Evolutionary conservation across 2,329 filamentous ascomycete genomes (phyloP).

Genomic region (Pseudodiploospora longispora): DNA sequence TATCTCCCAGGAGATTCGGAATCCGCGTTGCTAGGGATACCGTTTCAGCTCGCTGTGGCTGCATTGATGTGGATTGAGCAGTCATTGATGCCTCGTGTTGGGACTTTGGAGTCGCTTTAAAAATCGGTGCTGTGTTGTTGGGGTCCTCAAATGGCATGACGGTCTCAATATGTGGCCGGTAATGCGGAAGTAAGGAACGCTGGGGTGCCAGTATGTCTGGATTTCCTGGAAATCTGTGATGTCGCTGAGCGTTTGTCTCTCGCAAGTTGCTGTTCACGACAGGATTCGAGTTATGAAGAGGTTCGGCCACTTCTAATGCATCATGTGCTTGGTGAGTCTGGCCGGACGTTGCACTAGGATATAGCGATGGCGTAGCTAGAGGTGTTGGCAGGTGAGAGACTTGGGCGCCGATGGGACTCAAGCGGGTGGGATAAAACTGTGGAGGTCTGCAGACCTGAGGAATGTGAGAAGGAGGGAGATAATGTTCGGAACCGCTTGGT

Average conservation of each 20-base stretch:
- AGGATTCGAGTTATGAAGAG: conserved; percentile 1
- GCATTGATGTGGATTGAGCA: neutral
- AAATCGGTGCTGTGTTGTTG: conserved; percentile 1
- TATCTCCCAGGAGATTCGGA: conserved; percentile 19
- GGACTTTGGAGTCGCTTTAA: neutral
- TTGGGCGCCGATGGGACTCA: neutral
- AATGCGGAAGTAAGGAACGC: neutral
- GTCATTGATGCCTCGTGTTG: conserved; percentile 1
- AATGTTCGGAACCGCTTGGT: conserved; percentile 9
- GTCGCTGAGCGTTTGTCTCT: too few species aligned
- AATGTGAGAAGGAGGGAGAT: conserved; percentile 8
- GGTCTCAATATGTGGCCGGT: neutral
- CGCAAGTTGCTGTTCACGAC: neutral
- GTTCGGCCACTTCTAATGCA: neutral
- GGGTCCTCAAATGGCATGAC: neutral
- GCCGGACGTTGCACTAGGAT: neutral
- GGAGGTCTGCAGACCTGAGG: conserved; percentile 3
- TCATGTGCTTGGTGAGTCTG: conserved; percentile 1
- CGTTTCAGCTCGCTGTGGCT: neutral
- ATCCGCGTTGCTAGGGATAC: conserved; percentile 7
- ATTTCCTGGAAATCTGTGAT: neutral
- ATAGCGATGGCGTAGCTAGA: neutral
- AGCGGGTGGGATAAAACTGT: neutral
- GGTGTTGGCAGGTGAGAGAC: neutral
- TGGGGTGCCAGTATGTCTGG: neutral